Conservation (phyloP, 768 basidiomycete species). For the Naganishia randhawae region DNA sequence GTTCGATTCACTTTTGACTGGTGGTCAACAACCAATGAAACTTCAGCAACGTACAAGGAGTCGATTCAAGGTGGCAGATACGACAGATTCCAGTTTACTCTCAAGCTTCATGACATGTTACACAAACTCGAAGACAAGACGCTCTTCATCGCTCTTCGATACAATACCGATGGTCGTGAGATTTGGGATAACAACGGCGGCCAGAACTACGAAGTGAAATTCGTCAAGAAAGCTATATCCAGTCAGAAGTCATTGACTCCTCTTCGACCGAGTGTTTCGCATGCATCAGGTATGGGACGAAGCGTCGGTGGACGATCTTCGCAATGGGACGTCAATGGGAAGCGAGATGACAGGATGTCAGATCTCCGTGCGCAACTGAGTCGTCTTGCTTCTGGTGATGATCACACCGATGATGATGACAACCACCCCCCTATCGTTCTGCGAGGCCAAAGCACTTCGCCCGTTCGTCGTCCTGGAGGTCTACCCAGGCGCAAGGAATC, state of each 20-base stretch:
- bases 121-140: constrained; percentile 75
- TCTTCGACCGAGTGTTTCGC: constrained; percentile 24
- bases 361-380: constrained; percentile 67
- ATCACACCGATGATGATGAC: constrained; percentile 28
- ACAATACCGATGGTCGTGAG: constrained; percentile 64
- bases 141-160: constrained; percentile 69
- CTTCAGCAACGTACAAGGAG: constrained; percentile 68
- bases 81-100: constrained; percentile 44
- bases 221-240: constrained; percentile 51
- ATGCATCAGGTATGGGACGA: constrained; percentile 43
- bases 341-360: constrained; percentile 55
- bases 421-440: constrained; percentile 9
- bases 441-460: constrained; percentile 16
- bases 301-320: constrained; percentile 41
- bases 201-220: constrained; percentile 72
- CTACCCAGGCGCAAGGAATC: constrained; percentile 14
- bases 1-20: constrained; percentile 87
- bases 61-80: constrained; percentile 46
- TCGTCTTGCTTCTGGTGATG: constrained; percentile 56
- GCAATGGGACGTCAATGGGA: constrained; percentile 52
- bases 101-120: constrained; percentile 69
- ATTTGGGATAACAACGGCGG: constrained; percentile 89
- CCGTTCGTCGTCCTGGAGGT: constrained; percentile 17
- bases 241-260: constrained; percentile 2
- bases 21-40: constrained; percentile 96